Evolutionary conservation across 2,329 filamentous ascomycete genomes (phyloP).

Genomic region (Moelleriella libera): DNA sequence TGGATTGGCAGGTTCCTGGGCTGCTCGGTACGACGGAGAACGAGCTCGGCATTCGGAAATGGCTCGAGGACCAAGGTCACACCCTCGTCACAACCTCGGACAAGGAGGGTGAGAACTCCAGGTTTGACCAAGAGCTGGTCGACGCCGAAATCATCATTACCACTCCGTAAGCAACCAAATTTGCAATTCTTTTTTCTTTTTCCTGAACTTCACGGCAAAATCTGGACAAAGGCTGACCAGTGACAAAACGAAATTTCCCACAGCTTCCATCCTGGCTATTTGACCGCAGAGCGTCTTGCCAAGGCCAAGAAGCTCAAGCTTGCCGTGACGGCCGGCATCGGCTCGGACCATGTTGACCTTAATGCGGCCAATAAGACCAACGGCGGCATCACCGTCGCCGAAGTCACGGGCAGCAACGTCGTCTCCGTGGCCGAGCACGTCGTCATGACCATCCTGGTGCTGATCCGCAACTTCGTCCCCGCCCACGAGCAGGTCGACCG

Average conservation of each 20-base stretch:
- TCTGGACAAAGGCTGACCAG: neutral
- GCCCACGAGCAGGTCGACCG: constrained; percentile 84
- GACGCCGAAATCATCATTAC: constrained; percentile 99
- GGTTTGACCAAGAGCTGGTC: constrained; percentile 88
- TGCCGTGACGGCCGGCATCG: constrained; percentile 92
- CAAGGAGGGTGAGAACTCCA: constrained; percentile 89
- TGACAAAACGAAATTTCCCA: neutral
- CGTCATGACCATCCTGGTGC: constrained; percentile 92
- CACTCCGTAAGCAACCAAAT: constrained; percentile 53
- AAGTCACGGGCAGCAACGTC: constrained; percentile 97
- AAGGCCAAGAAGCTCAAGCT: constrained; percentile 99
- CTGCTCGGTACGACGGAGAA: constrained; percentile 95
- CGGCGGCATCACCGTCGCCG: constrained; percentile 89
- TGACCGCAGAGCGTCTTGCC: constrained; percentile 87
- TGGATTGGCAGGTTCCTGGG: constrained; percentile 44
- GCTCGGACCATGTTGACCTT: constrained; percentile 95
- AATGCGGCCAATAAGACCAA: constrained; percentile 97
- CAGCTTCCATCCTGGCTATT: constrained; percentile 96
- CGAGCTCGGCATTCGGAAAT: constrained; percentile 92
- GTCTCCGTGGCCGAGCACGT: constrained; percentile 98
- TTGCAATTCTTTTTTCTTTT: neutral
- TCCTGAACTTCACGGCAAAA: too few relatives aligned
- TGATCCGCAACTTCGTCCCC: constrained; percentile 97
- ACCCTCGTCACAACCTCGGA: constrained; percentile 93
- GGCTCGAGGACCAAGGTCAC: constrained; percentile 95